Evolutionary conservation across 1,139 yeast species (phyloP).

Genomic region (Geotrichum carabidarum): DNA sequence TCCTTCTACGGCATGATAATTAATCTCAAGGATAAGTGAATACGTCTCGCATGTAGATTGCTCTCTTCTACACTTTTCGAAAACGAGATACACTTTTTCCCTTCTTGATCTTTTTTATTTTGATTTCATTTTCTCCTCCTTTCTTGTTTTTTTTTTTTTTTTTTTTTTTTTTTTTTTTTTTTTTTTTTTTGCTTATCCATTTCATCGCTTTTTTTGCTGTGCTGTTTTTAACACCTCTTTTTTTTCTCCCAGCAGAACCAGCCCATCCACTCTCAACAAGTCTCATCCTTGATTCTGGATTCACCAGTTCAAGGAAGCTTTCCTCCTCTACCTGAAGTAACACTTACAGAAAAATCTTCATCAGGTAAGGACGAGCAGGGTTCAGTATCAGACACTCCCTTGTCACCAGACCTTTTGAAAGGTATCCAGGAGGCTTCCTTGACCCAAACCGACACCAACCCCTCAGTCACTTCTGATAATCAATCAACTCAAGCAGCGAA

Average conservation of each 20-base stretch:
- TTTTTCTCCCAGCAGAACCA: slow-evolving; percentile 5
- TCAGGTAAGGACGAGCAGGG: not conserved
- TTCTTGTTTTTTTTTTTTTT: not conserved
- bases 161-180: slow-evolving; percentile 1
- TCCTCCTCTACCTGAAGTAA: not conserved
- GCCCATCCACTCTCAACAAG: not conserved
- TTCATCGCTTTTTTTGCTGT: not conserved
- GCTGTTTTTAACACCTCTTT: not conserved
- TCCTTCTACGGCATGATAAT: too few relatives aligned
- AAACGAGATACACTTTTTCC: not conserved
- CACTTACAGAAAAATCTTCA: not conserved
- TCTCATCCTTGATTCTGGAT: not conserved
- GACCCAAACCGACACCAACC: not conserved
- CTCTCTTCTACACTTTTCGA: not conserved
- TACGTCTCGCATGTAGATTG: too few relatives aligned
- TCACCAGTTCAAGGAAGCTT: not conserved
- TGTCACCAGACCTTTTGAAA: not conserved
- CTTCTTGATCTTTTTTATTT: not conserved
- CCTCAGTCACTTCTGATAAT: not conserved
- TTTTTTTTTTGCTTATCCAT: not conserved
- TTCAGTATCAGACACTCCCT: not conserved
- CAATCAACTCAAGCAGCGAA: not conserved
- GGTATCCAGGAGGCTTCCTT: not conserved
- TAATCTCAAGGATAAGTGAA: too few relatives aligned
- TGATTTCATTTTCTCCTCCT: not conserved